Percentiles rank a stretch among this genome's conserved stretches.
Evolutionary conservation across 1,284 basidiomycete species (phyloP).

Genomic region (Pholiota adiposa): DNA sequence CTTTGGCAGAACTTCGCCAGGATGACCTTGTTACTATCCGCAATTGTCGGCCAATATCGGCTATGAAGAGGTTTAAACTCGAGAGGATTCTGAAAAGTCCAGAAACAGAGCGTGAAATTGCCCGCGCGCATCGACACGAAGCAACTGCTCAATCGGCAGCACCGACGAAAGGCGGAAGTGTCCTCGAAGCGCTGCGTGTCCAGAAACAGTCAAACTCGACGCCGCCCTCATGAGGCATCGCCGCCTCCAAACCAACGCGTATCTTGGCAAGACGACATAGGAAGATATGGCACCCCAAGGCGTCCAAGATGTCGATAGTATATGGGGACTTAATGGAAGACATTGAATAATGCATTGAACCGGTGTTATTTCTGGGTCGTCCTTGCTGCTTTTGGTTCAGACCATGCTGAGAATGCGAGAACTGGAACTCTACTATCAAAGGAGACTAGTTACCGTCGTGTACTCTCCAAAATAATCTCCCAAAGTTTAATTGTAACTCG

Average conservation of each 20-base stretch:
- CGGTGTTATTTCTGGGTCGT: no score
- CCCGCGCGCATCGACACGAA: constrained; percentile 29
- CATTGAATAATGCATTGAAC: neutral
- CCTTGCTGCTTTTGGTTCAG: no score
- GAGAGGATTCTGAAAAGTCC: constrained; percentile 71
- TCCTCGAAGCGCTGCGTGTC: constrained; percentile 12
- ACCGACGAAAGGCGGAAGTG: constrained; percentile 14
- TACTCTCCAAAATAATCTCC: no score
- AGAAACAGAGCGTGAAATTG: constrained; percentile 57
- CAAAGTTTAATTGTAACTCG: no score
- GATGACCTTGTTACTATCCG: constrained; percentile 76
- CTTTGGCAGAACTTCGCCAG: constrained; percentile 55
- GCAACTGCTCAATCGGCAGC: constrained; percentile 15
- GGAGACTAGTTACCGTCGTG: no score
- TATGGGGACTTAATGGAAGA: neutral
- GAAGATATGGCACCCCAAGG: neutral
- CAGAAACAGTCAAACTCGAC: neutral
- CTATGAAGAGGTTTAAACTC: constrained; percentile 73
- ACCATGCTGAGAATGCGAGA: no score
- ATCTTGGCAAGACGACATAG: neutral
- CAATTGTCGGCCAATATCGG: constrained; percentile 79
- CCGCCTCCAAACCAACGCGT: neutral
- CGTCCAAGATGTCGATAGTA: neutral
- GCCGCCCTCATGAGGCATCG: neutral
- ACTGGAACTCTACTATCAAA: no score